These are phyloP conservation scores for Moesziomyces sp. DNA, from an alignment of 1,284 basidiomycete species.

Conservation along the genomic window DNA sequence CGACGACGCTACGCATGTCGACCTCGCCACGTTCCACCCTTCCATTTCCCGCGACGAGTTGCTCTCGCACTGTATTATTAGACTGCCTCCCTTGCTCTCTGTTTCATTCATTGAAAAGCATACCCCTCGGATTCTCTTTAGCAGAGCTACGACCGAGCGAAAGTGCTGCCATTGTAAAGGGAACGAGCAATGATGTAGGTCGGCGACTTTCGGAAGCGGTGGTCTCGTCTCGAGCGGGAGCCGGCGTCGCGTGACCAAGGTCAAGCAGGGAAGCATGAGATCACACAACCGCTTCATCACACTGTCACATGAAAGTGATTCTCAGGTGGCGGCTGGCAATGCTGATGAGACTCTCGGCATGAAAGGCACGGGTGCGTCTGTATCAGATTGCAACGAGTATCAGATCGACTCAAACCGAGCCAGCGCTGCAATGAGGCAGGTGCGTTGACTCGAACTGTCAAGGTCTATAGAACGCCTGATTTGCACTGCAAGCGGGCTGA, in stretches of 20 bases:
- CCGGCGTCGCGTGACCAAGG: not conserved
- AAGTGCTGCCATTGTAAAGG: too few species aligned
- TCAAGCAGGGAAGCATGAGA: not conserved
- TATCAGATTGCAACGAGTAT: too few species aligned
- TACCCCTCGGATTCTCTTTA: not conserved
- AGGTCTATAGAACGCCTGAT: not conserved
- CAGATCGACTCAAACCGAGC: too few species aligned
- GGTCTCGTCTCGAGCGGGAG: too few species aligned
- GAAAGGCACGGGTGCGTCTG: too few species aligned
- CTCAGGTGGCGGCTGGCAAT: too few species aligned
- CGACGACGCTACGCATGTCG: not conserved
- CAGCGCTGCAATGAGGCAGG: too few species aligned
- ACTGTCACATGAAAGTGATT: not conserved
- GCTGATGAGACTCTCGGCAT: too few species aligned
- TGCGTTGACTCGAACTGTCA: too few species aligned
- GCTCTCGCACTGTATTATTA: conserved; percentile 25
- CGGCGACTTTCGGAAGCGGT: too few species aligned
- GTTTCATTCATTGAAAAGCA: not conserved
- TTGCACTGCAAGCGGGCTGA: not conserved
- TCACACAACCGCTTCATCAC: not conserved
- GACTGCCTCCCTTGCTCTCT: too few species aligned
- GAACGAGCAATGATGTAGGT: too few species aligned
- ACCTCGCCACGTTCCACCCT: not conserved
- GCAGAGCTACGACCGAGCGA: not conserved
- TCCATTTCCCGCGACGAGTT: not conserved